Evolutionary conservation across 352 stramenopile species (phyloP), one percentile per base, ranked within the genome.

Genomic region (Phytophthora niederhauseri): DNA sequence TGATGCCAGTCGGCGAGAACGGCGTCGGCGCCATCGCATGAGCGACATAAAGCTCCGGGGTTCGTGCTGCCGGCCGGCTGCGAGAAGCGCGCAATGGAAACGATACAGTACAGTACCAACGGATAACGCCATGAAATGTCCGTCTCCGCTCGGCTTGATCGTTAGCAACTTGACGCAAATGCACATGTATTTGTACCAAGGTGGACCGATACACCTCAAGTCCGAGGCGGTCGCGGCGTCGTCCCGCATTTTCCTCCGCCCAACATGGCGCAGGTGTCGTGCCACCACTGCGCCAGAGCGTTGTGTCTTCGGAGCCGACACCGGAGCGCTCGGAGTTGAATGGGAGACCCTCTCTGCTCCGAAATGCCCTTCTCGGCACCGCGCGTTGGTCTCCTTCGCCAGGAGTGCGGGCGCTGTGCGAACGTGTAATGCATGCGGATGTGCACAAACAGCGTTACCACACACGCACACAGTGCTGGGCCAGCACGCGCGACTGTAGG

Each of bases 141-240:
- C 20, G 6, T 14, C 41, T 36, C 17, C 48, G 7, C 41, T 22
- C 53, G 45, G 19, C 54, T 57, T 66, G 48, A 36, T 20, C 57
- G 48, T 63, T 68, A 56, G 58, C 51, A 72, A 72, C 53, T 34
- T 51, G 50, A 48, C 51, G 31, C 12, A 43, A 67, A 72, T 30
- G n/a, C 52, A 66, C 57, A 61, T 61, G 31, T 31, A 31, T 31
- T 31, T 6, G 28, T 38, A 38, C 31, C 43, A 69, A 70, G 56
- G 14, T 38, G n/a, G 50, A 43, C 28, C n/a, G n/a, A n/a, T n/a
- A n/a, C n/a, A n/a, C n/a, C n/a, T n/a, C n/a, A n/a, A n/a, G n/a
- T n/a, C n/a, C n/a, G n/a, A n/a, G n/a, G 54, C 52, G 38, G 55
- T 52, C 30, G n/a, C 19, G 20, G 31, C 8, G 57, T 54, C 11